Evolutionary conservation across 306 rosid species (phyloP).

Genomic region (Psophocarpus tetragonolobus): DNA sequence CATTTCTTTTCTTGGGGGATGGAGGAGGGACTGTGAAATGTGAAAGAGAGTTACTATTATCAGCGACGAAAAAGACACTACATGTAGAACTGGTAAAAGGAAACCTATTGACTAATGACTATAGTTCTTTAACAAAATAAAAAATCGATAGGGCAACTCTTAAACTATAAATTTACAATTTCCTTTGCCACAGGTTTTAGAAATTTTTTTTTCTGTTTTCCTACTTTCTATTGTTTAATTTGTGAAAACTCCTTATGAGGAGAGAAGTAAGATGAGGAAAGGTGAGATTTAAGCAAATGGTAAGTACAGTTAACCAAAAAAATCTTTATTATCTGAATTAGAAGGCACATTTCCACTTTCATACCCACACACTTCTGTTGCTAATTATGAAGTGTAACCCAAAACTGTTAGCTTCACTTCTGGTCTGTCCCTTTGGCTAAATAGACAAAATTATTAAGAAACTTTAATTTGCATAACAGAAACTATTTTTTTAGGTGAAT

Average conservation of each 20-base stretch:
- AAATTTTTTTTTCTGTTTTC: too few relatives aligned
- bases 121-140: too few relatives aligned
- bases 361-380: neutral
- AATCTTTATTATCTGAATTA: neutral
- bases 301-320: too few relatives aligned
- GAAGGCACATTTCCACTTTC: neutral
- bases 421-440: neutral
- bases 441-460: neutral
- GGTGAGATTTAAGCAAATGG: too few relatives aligned
- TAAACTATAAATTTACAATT: too few relatives aligned
- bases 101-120: too few relatives aligned
- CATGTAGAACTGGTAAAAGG: too few relatives aligned
- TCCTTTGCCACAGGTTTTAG: too few relatives aligned
- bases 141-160: too few relatives aligned
- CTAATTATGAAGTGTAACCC: neutral
- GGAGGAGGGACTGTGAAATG: neutral
- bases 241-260: too few relatives aligned
- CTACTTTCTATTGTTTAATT: too few relatives aligned
- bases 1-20: neutral
- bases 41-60: constrained; percentile 7
- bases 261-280: too few relatives aligned
- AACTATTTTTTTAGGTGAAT: neutral
- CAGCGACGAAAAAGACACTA: constrained; percentile 25
- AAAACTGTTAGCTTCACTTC: neutral
- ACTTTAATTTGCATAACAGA: neutral